Evolutionary conservation across 257 asterid species (phyloP), one percentile per base, ranked within the genome.

Genomic region (Ilex aquifolium): DNA sequence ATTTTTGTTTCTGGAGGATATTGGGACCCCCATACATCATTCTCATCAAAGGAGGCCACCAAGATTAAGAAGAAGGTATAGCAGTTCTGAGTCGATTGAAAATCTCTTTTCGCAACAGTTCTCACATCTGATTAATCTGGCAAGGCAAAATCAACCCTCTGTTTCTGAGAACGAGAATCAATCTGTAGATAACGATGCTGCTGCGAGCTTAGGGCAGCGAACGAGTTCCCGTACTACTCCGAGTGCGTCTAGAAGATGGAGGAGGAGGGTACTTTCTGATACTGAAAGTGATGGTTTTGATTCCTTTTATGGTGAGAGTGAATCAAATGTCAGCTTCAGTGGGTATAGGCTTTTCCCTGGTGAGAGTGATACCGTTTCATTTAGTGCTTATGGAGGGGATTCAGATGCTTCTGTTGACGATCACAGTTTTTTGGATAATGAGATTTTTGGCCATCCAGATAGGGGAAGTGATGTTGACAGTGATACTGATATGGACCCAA

Each of bases 401-500:
- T 84, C 95, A 56, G 95, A 85, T 80, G 92, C 78, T 69, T 90
- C 91, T 21, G 70, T 74, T 64, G 96, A 91, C 63, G 86, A 78
- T 44, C 77, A 61, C 63, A 84, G 87, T 79, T 56, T 80, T 61
- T 42, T 83, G 72, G 95, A 68, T 56, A 73, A 77, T 63, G 90
- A 79, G 32, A 75, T 77, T 56, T 71, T 72, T 54, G 80, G 60
- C 54, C 77, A 61, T 66, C 71, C 72, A 31, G 78, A 63, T 76
- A 82, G 77, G 70, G 86, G 69, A 61, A 81, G 90, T 72, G 95
- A 76, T 44, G 58, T 64, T 13, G 95, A 89, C 32, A 79, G 83
- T 74, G 96, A 85, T 69, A 82, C 80, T 46, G 97, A 89, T 77
- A 87, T 92, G 54, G 96, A 92, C 65, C 99, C 99, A 50, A 92